A percentile compares a stretch with the other conserved stretches of the same genome.
phyloP scores from a whole-genome alignment of 805 yeast species.

The Candida cerambycidarum region DNA sequence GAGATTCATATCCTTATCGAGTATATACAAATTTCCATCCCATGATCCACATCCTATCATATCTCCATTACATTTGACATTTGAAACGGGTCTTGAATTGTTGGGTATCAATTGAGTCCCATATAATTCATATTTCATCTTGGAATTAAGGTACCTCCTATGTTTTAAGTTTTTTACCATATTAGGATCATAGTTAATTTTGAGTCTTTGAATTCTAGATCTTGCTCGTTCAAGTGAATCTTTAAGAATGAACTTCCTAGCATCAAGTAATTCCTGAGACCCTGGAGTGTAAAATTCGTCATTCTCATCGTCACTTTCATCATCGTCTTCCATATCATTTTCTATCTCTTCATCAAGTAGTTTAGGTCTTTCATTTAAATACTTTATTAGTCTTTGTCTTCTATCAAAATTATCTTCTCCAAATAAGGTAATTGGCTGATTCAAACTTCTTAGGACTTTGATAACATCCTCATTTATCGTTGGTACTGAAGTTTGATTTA shows the following conservation, averaged over 20 bases:
- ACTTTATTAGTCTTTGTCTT: conserved; percentile 54
- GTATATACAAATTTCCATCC: conserved; percentile 67
- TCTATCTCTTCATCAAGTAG: background rate
- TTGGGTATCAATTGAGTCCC: conserved; percentile 67
- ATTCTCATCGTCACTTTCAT: conserved; percentile 42
- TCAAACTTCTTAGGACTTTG: conserved; percentile 43
- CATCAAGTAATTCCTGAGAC: conserved; percentile 46
- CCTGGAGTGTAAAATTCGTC: conserved; percentile 91
- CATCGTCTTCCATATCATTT: conserved; percentile 20
- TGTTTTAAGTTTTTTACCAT: conserved; percentile 43
- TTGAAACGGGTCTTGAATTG: conserved; percentile 68
- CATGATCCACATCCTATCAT: conserved; percentile 72
- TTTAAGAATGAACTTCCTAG: conserved; percentile 52
- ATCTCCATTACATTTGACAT: conserved; percentile 45
- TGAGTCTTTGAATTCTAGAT: conserved; percentile 38
- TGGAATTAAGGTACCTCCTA: conserved; percentile 43
- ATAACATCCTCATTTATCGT: conserved; percentile 67
- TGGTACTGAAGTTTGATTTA: conserved; percentile 40
- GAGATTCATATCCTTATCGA: conserved; percentile 42
- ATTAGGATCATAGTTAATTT: conserved; percentile 29
- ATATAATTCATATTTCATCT: conserved; percentile 39
- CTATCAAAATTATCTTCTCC: conserved; percentile 65
- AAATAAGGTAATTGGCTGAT: conserved; percentile 55
- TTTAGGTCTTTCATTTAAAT: conserved; percentile 32
- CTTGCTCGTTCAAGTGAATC: conserved; percentile 51